Conservation (phyloP, 1,139 yeast species). For the Blastobotrys arbuscula region DNA sequence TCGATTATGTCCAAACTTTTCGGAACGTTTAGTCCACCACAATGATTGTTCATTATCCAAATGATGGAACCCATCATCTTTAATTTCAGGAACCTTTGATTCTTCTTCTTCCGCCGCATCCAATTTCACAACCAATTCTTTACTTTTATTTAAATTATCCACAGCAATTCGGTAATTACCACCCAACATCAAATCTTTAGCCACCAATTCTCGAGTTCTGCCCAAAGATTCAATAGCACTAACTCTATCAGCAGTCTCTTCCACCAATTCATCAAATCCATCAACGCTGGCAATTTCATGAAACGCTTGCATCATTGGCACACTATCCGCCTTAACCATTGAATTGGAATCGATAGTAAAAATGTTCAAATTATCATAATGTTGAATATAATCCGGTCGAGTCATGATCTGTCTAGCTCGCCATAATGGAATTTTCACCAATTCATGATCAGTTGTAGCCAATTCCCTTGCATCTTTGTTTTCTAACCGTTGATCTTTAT, state of each 20-base stretch:
- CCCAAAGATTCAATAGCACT: constrained; percentile 71
- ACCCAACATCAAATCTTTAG: constrained; percentile 64
- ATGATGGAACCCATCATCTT: constrained; percentile 18
- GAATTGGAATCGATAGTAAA: constrained; percentile 71
- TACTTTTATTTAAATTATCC: constrained; percentile 9
- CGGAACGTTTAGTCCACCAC: constrained; percentile 23
- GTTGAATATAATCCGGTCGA: constrained; percentile 71
- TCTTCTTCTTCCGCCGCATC: constrained; percentile 24
- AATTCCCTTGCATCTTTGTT: constrained; percentile 22
- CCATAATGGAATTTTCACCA: constrained; percentile 79
- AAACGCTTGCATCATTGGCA: constrained; percentile 88
- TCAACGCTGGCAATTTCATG: constrained; percentile 71
- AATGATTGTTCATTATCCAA: constrained; percentile 17
- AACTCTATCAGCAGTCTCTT: constrained; percentile 66
- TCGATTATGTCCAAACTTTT: neutral
- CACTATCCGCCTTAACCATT: constrained; percentile 72
- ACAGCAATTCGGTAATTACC: constrained; percentile 26
- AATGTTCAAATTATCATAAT: constrained; percentile 66
- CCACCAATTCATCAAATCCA: constrained; percentile 62
- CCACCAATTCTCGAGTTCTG: constrained; percentile 74
- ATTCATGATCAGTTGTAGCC: constrained; percentile 41
- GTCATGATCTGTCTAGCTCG: constrained; percentile 83
- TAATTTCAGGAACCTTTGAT: constrained; percentile 23
- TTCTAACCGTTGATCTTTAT: constrained; percentile 30
- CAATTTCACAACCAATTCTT: constrained; percentile 21